Conservation (phyloP, 805 yeast genomes). For the Tetrapisispora arboricola region DNA sequence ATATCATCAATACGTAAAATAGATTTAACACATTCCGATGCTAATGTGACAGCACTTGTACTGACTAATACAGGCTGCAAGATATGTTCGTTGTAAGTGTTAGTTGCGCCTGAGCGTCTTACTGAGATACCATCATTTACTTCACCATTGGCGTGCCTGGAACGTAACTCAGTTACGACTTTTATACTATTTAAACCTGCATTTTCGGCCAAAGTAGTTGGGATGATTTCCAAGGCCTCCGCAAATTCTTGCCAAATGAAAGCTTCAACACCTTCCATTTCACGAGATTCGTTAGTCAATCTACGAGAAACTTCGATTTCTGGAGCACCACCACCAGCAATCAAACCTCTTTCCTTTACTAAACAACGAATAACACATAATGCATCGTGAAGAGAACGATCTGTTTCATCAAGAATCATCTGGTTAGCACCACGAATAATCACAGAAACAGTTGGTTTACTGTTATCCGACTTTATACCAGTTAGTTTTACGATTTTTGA, state of each 20-base stretch:
- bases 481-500: constrained; percentile 83
- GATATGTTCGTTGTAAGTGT: constrained; percentile 87
- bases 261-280: constrained; percentile 76
- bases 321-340: constrained; percentile 99
- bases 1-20: constrained; percentile 95
- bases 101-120: constrained; percentile 85
- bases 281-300: constrained; percentile 58
- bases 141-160: constrained; percentile 85
- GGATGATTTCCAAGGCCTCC: constrained; percentile 82
- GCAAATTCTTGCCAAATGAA: constrained; percentile 89
- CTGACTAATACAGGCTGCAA: constrained; percentile 92
- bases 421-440: constrained; percentile 92
- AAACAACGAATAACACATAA: constrained; percentile 87
- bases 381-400: constrained; percentile 95
- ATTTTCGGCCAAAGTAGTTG: constrained; percentile 89
- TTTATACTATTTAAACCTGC: constrained; percentile 89
- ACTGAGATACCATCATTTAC: constrained; percentile 92
- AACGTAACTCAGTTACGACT: constrained; percentile 85
- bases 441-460: constrained; percentile 63
- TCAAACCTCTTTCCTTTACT: constrained; percentile 77
- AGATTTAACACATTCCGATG: constrained; percentile 93
- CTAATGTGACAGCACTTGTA: constrained; percentile 87
- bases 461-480: constrained; percentile 46
- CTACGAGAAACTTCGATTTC: constrained; percentile 81
- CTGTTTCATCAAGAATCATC: constrained; percentile 88